These are phyloP conservation scores for Cladosporium phlei DNA, from an alignment of 2,329 filamentous ascomycete genomes.

Conservation along the genomic window DNA sequence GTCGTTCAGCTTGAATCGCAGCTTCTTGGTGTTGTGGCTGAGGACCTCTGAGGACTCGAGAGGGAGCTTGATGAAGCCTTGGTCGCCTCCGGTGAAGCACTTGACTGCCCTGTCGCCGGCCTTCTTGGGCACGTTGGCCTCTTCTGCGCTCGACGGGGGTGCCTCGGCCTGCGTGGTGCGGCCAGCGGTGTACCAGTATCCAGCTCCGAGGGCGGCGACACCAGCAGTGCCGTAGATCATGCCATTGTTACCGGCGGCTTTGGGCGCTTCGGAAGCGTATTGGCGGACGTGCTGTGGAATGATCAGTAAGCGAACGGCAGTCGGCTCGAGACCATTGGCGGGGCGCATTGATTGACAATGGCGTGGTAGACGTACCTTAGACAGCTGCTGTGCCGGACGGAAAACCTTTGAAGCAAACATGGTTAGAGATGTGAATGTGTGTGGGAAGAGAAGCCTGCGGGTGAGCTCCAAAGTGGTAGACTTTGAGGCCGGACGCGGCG, in stretches of 20 bases:
- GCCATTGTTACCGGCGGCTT: slow-evolving; percentile 53
- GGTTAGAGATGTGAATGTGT: slow-evolving; percentile 1
- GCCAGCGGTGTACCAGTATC: slow-evolving; percentile 45
- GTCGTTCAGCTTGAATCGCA: slow-evolving; percentile 84
- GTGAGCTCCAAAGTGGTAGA: too few species aligned
- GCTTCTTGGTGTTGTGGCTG: slow-evolving; percentile 91
- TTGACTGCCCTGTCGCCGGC: slow-evolving; percentile 35
- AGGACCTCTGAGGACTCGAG: slow-evolving; percentile 72
- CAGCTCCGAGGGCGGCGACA: slow-evolving; percentile 55
- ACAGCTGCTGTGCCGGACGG: slow-evolving; percentile 39
- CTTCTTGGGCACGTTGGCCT: slow-evolving; percentile 37
- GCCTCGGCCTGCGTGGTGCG: slow-evolving; percentile 28
- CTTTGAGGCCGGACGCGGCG: too few species aligned
- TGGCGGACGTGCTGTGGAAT: slow-evolving; percentile 55
- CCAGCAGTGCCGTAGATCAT: slow-evolving; percentile 59
- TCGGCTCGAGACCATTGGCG: slow-evolving; percentile 1
- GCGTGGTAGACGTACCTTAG: slow-evolving; percentile 21
- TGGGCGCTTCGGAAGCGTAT: slow-evolving; percentile 64
- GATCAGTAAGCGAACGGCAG: slow-evolving; percentile 17
- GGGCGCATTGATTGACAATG: not conserved
- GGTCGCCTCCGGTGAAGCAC: slow-evolving; percentile 76
- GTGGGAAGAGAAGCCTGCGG: too few species aligned
- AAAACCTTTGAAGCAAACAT: slow-evolving; percentile 30
- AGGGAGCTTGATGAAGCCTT: slow-evolving; percentile 80
- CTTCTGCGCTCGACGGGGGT: slow-evolving; percentile 26